Evolutionary conservation across 1,139 yeast species (phyloP).

Genomic region (Hansenula anomala): DNA sequence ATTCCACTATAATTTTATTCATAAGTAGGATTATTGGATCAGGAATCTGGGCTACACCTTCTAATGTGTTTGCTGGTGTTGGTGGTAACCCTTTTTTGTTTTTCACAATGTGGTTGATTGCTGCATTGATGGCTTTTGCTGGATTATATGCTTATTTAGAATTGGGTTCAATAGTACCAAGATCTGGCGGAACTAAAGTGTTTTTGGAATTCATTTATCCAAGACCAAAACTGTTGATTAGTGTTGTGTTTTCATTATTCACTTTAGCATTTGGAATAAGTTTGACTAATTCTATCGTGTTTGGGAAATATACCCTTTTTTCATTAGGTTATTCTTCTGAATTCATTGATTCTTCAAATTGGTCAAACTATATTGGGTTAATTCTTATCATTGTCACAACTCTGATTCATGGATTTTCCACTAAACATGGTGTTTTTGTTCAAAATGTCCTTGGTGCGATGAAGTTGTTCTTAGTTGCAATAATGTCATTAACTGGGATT

Average conservation of each 20-base stretch:
- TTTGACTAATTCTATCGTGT: conserved; percentile 60
- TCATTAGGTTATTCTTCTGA: conserved; percentile 42
- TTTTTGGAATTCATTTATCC: conserved; percentile 63
- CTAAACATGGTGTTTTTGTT: conserved; percentile 45
- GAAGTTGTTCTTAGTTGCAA: conserved; percentile 42
- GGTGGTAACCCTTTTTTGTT: conserved; percentile 63
- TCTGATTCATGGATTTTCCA: conserved; percentile 48
- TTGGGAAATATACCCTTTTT: conserved; percentile 61
- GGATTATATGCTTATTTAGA: conserved; percentile 66
- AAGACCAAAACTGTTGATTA: conserved; percentile 52
- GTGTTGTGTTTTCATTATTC: conserved; percentile 53
- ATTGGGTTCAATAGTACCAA: conserved; percentile 62
- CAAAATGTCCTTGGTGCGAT: conserved; percentile 55
- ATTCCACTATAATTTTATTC: conserved; percentile 58
- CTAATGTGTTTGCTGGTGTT: conserved; percentile 59
- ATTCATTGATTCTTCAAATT: conserved; percentile 24
- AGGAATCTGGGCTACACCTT: conserved; percentile 70
- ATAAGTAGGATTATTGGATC: conserved; percentile 72
- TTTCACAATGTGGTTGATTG: conserved; percentile 55
- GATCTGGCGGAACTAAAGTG: conserved; percentile 72
- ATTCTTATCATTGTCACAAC: conserved; percentile 38
- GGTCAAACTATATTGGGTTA: conserved; percentile 40
- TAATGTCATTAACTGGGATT: conserved; percentile 47
- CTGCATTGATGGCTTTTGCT: conserved; percentile 57
- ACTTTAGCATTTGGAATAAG: conserved; percentile 61